These are phyloP conservation scores for Cladorrhinum samala DNA, from an alignment of 495 filamentous ascomycete species.

Conservation along the genomic window DNA sequence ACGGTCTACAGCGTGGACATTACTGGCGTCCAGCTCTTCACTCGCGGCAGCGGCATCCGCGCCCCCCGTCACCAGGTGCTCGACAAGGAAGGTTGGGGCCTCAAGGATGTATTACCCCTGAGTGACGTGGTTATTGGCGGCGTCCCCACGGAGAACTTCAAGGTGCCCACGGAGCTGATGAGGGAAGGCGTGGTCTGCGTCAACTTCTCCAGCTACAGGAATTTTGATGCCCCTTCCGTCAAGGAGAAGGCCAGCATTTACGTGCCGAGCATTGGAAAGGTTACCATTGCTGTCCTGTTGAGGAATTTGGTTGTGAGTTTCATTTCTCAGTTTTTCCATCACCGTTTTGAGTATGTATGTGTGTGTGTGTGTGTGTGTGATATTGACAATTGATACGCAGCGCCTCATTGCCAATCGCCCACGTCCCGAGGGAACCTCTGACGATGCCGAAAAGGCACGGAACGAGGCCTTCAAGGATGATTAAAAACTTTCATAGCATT, in stretches of 20 bases:
- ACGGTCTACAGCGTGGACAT: constrained; percentile 93
- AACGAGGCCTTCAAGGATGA: constrained; percentile 33
- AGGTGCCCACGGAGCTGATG: constrained; percentile 75
- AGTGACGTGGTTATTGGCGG: constrained; percentile 93
- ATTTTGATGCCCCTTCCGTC: constrained; percentile 74
- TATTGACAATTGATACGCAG: constrained; percentile 17
- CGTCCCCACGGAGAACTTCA: constrained; percentile 80
- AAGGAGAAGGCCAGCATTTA: constrained; percentile 96
- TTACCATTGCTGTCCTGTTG: constrained; percentile 87
- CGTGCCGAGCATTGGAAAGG: constrained; percentile 93
- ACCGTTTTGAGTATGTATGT: neutral
- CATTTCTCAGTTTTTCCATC: neutral
- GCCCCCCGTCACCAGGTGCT: constrained; percentile 76
- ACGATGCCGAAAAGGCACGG: constrained; percentile 30
- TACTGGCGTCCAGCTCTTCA: constrained; percentile 86
- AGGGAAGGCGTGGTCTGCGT: constrained; percentile 90
- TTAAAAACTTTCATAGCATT: constrained; percentile 6
- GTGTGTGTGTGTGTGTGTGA: too few relatives aligned
- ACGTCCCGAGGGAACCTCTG: constrained; percentile 22
- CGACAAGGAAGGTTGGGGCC: constrained; percentile 64
- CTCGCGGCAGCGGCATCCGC: constrained; percentile 75
- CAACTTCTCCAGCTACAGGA: constrained; percentile 95
- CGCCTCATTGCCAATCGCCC: constrained; percentile 38
- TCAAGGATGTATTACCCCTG: constrained; percentile 74
- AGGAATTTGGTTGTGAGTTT: constrained; percentile 76